Conservation (phyloP, 2,329 filamentous ascomycete genomes). For the Paecilomyces variotii region DNA sequence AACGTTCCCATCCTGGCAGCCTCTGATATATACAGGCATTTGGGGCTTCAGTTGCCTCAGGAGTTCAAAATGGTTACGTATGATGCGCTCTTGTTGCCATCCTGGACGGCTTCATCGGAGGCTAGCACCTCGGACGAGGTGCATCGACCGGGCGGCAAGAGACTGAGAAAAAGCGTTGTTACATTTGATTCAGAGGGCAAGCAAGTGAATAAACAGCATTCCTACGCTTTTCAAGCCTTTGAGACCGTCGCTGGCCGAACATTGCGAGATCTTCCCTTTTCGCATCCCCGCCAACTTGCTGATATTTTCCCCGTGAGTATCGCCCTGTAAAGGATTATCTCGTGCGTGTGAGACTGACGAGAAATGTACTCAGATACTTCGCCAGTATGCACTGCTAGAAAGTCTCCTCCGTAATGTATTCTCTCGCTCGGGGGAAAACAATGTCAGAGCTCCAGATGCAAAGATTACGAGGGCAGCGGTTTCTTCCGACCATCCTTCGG, state of each 20-base stretch:
- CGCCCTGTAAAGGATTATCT: neutral
- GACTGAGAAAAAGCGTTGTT: slow-evolving; percentile 25
- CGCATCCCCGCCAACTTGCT: slow-evolving; percentile 38
- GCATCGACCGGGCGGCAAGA: slow-evolving; percentile 21
- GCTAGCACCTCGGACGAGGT: slow-evolving; percentile 18
- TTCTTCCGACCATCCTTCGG: slow-evolving; percentile 2
- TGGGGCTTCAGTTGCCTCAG: slow-evolving; percentile 31
- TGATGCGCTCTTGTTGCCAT: slow-evolving; percentile 30
- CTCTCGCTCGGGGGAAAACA: slow-evolving; percentile 10
- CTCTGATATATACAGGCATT: slow-evolving; percentile 32
- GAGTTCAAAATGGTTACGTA: slow-evolving; percentile 33
- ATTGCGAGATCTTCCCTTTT: slow-evolving; percentile 35
- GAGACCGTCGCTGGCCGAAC: slow-evolving; percentile 33
- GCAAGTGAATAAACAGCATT: slow-evolving; percentile 26
- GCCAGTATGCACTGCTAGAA: slow-evolving; percentile 37
- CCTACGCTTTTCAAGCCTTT: slow-evolving; percentile 36
- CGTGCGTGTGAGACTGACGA: neutral
- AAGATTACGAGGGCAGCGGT: slow-evolving; percentile 2
- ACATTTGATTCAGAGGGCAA: slow-evolving; percentile 22
- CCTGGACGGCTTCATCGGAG: slow-evolving; percentile 14
- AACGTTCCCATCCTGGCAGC: slow-evolving; percentile 35
- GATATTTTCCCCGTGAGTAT: slow-evolving; percentile 34
- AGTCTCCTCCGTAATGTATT: slow-evolving; percentile 32
- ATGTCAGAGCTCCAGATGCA: slow-evolving; percentile 6
- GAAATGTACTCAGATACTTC: slow-evolving; percentile 24